These are phyloP conservation scores for Filosporella fistucella DNA, from an alignment of 495 filamentous ascomycete genomes.

Conservation along the genomic window DNA sequence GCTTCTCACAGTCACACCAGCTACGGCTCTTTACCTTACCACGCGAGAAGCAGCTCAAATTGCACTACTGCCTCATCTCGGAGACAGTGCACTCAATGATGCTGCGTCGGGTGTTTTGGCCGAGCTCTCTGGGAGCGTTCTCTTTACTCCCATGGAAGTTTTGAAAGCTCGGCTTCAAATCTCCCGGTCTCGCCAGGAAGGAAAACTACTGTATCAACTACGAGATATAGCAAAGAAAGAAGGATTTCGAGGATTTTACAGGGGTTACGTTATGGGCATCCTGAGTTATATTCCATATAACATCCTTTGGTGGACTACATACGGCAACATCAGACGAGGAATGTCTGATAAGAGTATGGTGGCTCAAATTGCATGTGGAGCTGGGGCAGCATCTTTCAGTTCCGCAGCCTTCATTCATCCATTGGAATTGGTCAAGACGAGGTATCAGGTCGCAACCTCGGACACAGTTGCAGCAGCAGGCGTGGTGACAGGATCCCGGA, in stretches of 20 bases:
- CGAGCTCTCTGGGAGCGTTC: slow-evolving; percentile 12
- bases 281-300: slow-evolving; percentile 12
- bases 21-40: slow-evolving; percentile 12
- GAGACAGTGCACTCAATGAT: slow-evolving; percentile 12
- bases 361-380: slow-evolving; percentile 9
- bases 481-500: background rate
- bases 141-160: slow-evolving; percentile 16
- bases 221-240: slow-evolving; percentile 9
- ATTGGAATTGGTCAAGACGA: slow-evolving; percentile 14
- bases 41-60: slow-evolving; percentile 15
- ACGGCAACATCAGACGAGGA: slow-evolving; percentile 11
- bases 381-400: slow-evolving; percentile 2
- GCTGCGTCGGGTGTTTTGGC: slow-evolving; percentile 1
- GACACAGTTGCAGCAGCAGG: slow-evolving; percentile 9
- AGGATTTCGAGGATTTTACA: slow-evolving; percentile 9
- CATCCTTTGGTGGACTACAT: slow-evolving; percentile 16
- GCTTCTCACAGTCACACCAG: slow-evolving; percentile 13
- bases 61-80: slow-evolving; percentile 13
- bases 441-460: slow-evolving; percentile 12
- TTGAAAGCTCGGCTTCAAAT: slow-evolving; percentile 15
- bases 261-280: slow-evolving; percentile 13
- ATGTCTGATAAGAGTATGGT: slow-evolving; percentile 6
- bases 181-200: slow-evolving; percentile 9
- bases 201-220: slow-evolving; percentile 10
- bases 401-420: slow-evolving; percentile 15